Evolutionary conservation across 352 stramenopile genomes (phyloP).

Genomic region (Bremia lactucae): DNA sequence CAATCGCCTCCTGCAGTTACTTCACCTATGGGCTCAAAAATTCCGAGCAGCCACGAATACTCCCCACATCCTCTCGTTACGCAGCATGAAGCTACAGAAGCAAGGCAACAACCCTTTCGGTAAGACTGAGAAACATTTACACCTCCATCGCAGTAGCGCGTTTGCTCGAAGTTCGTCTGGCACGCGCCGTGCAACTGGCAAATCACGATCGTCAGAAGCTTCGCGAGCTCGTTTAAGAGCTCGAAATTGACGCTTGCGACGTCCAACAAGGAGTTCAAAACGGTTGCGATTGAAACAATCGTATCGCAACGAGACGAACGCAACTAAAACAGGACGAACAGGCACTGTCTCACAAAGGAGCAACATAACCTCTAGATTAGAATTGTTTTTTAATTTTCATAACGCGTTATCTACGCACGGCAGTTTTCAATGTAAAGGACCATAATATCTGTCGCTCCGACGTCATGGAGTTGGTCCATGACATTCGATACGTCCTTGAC

Average conservation of each 20-base stretch:
- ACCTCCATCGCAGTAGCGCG: too few species aligned
- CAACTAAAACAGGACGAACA: slow-evolving; percentile 37
- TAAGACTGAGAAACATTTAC: too few species aligned
- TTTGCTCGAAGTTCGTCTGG: slow-evolving; percentile 50
- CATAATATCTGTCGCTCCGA: slow-evolving; percentile 95
- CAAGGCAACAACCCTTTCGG: too few species aligned
- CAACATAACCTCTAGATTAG: slow-evolving; percentile 8
- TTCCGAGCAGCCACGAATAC: too few species aligned
- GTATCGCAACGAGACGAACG: slow-evolving; percentile 25
- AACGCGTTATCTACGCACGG: slow-evolving; percentile 41
- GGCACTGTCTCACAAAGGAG: slow-evolving; percentile 34
- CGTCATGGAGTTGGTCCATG: slow-evolving; percentile 93
- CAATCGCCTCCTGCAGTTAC: too few species aligned
- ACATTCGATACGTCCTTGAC: slow-evolving; percentile 86
- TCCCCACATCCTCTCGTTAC: too few species aligned
- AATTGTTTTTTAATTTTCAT: slow-evolving; percentile 7
- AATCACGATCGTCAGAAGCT: slow-evolving; percentile 59
- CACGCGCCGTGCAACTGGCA: slow-evolving; percentile 33
- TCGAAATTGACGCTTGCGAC: slow-evolving; percentile 44
- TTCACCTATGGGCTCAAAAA: too few species aligned
- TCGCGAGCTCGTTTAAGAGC: slow-evolving; percentile 27
- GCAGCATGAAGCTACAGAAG: too few species aligned
- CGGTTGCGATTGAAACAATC: slow-evolving; percentile 53
- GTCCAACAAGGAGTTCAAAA: slow-evolving; percentile 58
- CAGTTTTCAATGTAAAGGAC: slow-evolving; percentile 94